Conservation (phyloP, 495 filamentous ascomycete species). For the Penicillium subrubescens region DNA sequence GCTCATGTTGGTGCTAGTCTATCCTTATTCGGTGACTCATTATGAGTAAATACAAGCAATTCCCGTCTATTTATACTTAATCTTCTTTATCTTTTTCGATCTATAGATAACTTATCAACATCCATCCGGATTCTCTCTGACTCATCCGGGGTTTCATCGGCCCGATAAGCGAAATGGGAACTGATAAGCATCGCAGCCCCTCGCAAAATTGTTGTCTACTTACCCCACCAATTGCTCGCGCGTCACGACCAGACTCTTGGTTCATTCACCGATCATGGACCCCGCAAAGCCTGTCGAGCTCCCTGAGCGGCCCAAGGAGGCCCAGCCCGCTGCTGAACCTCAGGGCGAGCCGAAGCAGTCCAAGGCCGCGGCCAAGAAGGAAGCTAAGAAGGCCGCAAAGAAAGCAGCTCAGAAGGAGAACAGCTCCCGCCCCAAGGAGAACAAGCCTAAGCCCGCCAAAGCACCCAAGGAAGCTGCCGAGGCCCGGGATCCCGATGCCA, state of each 20-base stretch:
- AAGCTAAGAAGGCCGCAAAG: slow-evolving; percentile 58
- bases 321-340: slow-evolving; percentile 7
- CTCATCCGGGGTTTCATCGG: slow-evolving; percentile 36
- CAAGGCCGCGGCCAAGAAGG: slow-evolving; percentile 53
- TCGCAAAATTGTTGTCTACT: slow-evolving; percentile 25
- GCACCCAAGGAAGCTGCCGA: slow-evolving; percentile 38
- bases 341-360: slow-evolving; percentile 20
- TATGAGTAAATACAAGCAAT: not conserved
- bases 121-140: slow-evolving; percentile 13
- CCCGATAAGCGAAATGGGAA: slow-evolving; percentile 34
- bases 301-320: slow-evolving; percentile 35
- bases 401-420: slow-evolving; percentile 48
- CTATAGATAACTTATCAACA: not conserved
- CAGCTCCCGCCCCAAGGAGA: slow-evolving; percentile 33
- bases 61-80: not conserved
- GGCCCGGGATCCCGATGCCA: slow-evolving; percentile 61
- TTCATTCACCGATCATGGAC: slow-evolving; percentile 26
- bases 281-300: slow-evolving; percentile 33
- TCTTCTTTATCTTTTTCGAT: not conserved
- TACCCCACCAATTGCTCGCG: slow-evolving; percentile 25
- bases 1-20: not conserved
- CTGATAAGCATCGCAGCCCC: slow-evolving; percentile 36
- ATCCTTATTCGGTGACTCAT: not conserved
- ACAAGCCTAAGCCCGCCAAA: slow-evolving; percentile 38
- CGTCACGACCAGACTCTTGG: slow-evolving; percentile 3